These are phyloP conservation scores for Starmerella bacillaris DNA, from an alignment of 805 yeast genomes.

Conservation along the genomic window DNA sequence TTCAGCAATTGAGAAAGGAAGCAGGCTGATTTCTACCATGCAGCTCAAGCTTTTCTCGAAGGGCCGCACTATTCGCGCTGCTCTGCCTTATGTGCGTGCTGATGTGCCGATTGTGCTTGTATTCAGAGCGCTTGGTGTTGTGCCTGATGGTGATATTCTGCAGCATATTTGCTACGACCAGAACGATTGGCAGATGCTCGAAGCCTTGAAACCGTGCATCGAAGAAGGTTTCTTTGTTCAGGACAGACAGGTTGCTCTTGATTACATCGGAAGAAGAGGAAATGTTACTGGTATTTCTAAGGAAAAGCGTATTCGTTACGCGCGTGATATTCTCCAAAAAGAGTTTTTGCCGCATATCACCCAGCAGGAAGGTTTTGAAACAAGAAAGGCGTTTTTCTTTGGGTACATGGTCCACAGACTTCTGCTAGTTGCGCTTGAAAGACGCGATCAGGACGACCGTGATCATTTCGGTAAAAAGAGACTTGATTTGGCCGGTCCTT, in stretches of 20 bases:
- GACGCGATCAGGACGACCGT: constrained; percentile 97
- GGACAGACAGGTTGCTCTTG: constrained; percentile 94
- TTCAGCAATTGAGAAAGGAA: constrained; percentile 92
- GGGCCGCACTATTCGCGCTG: constrained; percentile 73
- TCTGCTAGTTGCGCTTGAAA: constrained; percentile 84
- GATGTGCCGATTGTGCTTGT: constrained; percentile 95
- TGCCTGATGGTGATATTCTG: constrained; percentile 96
- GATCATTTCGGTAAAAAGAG: constrained; percentile 98
- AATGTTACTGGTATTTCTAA: constrained; percentile 89
- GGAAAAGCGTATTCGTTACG: constrained; percentile 96
- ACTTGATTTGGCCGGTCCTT: constrained; percentile 95
- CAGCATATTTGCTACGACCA: constrained; percentile 97
- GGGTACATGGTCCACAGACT: constrained; percentile 97
- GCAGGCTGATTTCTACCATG: constrained; percentile 80
- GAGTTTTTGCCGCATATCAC: constrained; percentile 95
- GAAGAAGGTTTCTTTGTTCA: constrained; percentile 98
- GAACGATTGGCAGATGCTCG: constrained; percentile 98
- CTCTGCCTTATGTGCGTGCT: constrained; percentile 87
- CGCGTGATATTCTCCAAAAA: constrained; percentile 87
- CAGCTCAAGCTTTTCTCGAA: constrained; percentile 83
- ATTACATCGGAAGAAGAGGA: constrained; percentile 96
- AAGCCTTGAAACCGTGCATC: constrained; percentile 95
- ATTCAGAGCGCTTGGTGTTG: constrained; percentile 93
- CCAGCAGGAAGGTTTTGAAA: constrained; percentile 90
- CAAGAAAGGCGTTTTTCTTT: constrained; percentile 88